These are phyloP conservation scores for Apiosordaria backusii DNA, from an alignment of 495 filamentous ascomycete species.

Conservation along the genomic window DNA sequence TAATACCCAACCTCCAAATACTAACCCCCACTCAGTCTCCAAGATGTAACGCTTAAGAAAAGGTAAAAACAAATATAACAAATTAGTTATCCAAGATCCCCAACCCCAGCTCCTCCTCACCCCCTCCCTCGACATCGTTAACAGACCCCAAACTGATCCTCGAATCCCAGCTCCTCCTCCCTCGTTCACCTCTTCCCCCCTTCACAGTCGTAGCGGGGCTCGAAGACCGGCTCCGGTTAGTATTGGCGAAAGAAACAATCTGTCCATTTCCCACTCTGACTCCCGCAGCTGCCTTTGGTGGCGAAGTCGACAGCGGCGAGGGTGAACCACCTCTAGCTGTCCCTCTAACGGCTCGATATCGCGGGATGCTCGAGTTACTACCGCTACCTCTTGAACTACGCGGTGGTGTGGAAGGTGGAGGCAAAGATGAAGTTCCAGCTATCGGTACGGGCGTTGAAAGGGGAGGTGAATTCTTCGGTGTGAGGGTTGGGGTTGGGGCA, in stretches of 20 bases:
- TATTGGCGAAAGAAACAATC: neutral
- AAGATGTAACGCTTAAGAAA: neutral
- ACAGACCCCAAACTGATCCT: neutral
- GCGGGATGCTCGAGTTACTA: neutral
- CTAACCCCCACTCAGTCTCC: too few species aligned
- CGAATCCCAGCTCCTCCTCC: neutral
- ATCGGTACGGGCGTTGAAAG: neutral
- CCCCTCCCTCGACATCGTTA: neutral
- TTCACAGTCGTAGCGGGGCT: neutral
- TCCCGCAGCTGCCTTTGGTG: neutral
- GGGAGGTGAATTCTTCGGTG: neutral
- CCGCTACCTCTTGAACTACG: neutral
- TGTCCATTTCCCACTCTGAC: neutral
- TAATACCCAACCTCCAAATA: neutral
- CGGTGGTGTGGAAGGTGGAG: too few species aligned
- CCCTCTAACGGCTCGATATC: neutral
- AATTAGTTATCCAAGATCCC: neutral
- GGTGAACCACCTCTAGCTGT: neutral
- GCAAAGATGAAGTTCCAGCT: neutral
- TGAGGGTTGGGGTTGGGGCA: too few species aligned
- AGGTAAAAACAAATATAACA: neutral
- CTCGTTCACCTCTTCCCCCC: neutral
- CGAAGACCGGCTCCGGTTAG: neutral
- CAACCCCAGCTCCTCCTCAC: neutral
- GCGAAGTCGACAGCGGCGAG: neutral